Evolutionary conservation across 441 rosid species (phyloP), one percentile per base, ranked within the genome.

Genomic region (Metrosideros polymorpha): DNA sequence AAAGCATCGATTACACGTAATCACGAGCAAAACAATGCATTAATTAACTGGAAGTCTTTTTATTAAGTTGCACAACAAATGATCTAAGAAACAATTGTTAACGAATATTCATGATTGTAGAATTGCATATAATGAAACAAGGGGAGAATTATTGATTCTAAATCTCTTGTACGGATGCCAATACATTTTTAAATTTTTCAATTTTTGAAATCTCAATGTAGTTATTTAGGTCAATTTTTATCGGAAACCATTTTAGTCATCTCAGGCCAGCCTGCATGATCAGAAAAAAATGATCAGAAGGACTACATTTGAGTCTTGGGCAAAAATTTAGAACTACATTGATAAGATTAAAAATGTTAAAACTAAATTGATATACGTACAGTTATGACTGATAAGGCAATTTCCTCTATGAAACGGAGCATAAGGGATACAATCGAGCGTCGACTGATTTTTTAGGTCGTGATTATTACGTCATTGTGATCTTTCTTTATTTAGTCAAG

Each of bases 161-260:
- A 32, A 9, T 2, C 10, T 32, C 5, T n/a, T 32, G 7, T 19
- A 6, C 0, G 1, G 0, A 19, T 32, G 25, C 43, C 22, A 4
- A 32, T 18, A 18, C 4, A 7, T 0, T 0, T 12, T 1, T 66
- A 35, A 14, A 0, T 0, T 0, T 66, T 35, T 35, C 1, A 35
- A 35, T 35, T 0, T 66, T 0, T 5, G 4, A 63, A 63, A 32
- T 19, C 25, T 32, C 14, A 63, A 63, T 63, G 12, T 8, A 32
- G 7, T 18, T 24, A 4, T 63, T 5, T 0, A 3, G 5, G 3
- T 25, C 13, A 4, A 50, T 50, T 14, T 1, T 50, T 6, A 2
- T 6, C 2, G 6, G 17, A 50, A 50, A 50, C 5, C 6, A 1
- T 9, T 45, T 12, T 45, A 45, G 10, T 45, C 49, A 45, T 45